Evolutionary conservation across 1,284 basidiomycete species (phyloP), one percentile per base, ranked within the genome.

Genomic region (Cryptococcus sp.): DNA sequence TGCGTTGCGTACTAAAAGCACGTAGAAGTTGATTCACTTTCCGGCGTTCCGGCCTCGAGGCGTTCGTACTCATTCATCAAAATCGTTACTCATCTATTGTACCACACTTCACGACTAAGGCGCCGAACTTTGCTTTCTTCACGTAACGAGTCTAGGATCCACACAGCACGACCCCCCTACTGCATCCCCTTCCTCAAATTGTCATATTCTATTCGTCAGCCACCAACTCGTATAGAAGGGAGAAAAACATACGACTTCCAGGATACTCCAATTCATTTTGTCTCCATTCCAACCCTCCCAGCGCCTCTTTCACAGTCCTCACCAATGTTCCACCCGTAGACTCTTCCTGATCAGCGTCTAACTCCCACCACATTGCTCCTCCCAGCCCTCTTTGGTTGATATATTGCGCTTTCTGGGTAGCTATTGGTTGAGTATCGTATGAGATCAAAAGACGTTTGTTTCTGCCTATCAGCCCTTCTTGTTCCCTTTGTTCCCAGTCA

Each of bases 361-460:
- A 77, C 67, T 67, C 86, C 87, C 87, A 90, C 76, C 83, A 89
- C 87, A 89, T 88, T 37, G 82, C 81, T 1, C 88, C 88, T 16
- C 81, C 85, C 36, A 90, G 78, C 3, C 81, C 80, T 21, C 84
- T 80, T 21, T 77, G 69, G 45, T 77, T 75, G 60, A 91, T 83
- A 64, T 91, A 94, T 52, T 85, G 78, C 2, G 85, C 83, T 76
- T 97, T 97, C 59, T 82, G 72, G 25, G 74, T 76, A 39, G 84
- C 84, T 57, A 91, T 85, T 56, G 82, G 76, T 2, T 85, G 86
- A 0, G 84, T 85, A 66, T 97, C 91, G 74, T 92, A 94, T 4
- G 84, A 85, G 45, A 93, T 84, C 49, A 78, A 69, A 32, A 78
- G 73, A n/a, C 71, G 54, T 45, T 69, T 62, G 9, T 51, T 43